Percentiles rank a stretch among this genome's conserved stretches.
Evolutionary conservation across 108 stramenopile genomes (phyloP).

Genomic region (Cyclotella atomus): DNA sequence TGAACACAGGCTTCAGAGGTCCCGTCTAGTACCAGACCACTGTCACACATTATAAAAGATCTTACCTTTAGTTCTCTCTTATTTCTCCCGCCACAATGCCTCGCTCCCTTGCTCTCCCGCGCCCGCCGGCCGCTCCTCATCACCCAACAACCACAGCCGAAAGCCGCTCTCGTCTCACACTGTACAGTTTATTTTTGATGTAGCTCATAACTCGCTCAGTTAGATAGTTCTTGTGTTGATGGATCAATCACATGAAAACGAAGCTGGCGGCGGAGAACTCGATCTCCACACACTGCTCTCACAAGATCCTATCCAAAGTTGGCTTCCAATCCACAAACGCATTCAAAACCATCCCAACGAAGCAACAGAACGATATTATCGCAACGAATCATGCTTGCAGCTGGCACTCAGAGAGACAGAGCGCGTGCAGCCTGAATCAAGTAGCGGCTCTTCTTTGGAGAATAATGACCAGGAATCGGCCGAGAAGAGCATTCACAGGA

Average conservation of each 20-base stretch:
- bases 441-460: neutral
- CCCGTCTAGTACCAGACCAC: too few species aligned
- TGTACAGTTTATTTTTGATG: neutral
- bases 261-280: neutral
- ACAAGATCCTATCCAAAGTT: conserved; percentile 21
- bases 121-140: too few species aligned
- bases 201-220: neutral
- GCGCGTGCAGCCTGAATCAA: neutral
- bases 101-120: too few species aligned
- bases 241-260: neutral
- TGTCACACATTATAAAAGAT: too few species aligned
- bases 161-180: too few species aligned
- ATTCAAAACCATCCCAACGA: conserved; percentile 16
- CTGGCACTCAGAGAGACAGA: conserved; percentile 22
- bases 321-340: conserved; percentile 10
- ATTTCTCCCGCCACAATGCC: too few species aligned
- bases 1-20: too few species aligned
- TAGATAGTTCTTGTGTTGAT: neutral
- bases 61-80: too few species aligned
- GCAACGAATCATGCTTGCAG: conserved; percentile 28
- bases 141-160: too few species aligned
- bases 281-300: conserved; percentile 25
- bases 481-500: conserved; percentile 19
- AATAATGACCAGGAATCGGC: neutral
- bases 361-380: conserved; percentile 25